Percentiles rank a stretch among this genome's conserved stretches.
Evolutionary conservation across 495 filamentous ascomycete genomes (phyloP).

Genomic region (Cenococcum geophilum): DNA sequence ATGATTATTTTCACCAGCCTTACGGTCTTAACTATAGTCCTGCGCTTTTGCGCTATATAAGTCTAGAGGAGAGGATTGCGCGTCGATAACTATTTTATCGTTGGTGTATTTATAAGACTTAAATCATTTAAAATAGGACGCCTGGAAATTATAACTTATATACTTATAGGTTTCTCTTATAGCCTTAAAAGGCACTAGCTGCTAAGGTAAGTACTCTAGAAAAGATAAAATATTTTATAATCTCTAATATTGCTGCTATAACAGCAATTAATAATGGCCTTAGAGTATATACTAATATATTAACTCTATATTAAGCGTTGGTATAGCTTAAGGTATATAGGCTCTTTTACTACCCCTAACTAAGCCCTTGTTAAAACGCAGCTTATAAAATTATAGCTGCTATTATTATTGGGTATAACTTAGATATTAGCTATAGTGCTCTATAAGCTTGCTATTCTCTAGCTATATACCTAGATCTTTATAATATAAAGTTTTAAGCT

Average conservation of each 20-base stretch:
- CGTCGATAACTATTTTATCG: slow-evolving; percentile 9
- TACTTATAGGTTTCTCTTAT: neutral
- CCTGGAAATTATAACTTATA: neutral
- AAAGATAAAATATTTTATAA: neutral
- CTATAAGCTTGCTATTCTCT: slow-evolving; percentile 20
- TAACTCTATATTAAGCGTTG: neutral
- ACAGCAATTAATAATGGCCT: neutral
- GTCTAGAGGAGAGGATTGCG: slow-evolving; percentile 15
- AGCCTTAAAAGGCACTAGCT: slow-evolving; percentile 4
- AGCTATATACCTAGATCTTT: slow-evolving; percentile 19
- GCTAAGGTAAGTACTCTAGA: slow-evolving; percentile 5
- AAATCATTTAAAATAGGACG: too few species aligned
- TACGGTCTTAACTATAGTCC: neutral
- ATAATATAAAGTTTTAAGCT: slow-evolving; percentile 7
- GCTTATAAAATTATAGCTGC: too few species aligned
- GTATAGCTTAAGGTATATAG: too few species aligned
- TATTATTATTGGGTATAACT: too few species aligned
- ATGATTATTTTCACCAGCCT: slow-evolving; percentile 18
- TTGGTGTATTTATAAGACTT: slow-evolving; percentile 9
- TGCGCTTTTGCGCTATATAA: slow-evolving; percentile 5
- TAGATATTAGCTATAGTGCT: slow-evolving; percentile 2
- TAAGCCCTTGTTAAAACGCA: too few species aligned
- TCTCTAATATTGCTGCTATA: neutral
- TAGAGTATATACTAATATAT: neutral
- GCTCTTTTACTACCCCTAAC: too few species aligned